phyloP scores from a whole-genome alignment of 78 protist genomes.

The Dictyostelium intermedium region DNA sequence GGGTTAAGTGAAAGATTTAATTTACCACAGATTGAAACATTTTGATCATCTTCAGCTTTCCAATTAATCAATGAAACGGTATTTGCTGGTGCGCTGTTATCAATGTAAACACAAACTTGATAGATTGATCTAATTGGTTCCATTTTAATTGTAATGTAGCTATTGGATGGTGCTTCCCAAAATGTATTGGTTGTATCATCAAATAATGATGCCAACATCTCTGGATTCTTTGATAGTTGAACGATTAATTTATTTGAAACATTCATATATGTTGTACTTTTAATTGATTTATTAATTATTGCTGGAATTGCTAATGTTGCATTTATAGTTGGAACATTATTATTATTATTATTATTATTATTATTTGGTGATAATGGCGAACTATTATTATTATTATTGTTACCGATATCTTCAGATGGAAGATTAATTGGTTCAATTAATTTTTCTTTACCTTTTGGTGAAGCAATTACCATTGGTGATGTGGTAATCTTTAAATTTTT shows the following conservation, averaged over 20 bases:
- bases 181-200: conserved; percentile 57
- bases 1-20: background rate
- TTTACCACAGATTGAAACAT: background rate
- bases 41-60: conserved; percentile 2
- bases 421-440: background rate
- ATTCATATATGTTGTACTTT: background rate
- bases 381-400: background rate
- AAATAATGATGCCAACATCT: conserved; percentile 63
- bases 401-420: background rate
- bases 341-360: background rate
- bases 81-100: background rate
- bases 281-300: background rate
- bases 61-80: background rate
- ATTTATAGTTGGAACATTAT: background rate
- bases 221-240: conserved; percentile 39
- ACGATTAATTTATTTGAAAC: conserved; percentile 57
- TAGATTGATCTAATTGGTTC: background rate
- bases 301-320: background rate
- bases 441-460: conserved; percentile 26
- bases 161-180: conserved; percentile 48
- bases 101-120: conserved; percentile 27
- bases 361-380: background rate
- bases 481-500: background rate
- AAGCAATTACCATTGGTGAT: background rate
- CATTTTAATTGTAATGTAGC: background rate